Conservation (phyloP, 805 yeast genomes). For the Pichia thaimueangensis region DNA sequence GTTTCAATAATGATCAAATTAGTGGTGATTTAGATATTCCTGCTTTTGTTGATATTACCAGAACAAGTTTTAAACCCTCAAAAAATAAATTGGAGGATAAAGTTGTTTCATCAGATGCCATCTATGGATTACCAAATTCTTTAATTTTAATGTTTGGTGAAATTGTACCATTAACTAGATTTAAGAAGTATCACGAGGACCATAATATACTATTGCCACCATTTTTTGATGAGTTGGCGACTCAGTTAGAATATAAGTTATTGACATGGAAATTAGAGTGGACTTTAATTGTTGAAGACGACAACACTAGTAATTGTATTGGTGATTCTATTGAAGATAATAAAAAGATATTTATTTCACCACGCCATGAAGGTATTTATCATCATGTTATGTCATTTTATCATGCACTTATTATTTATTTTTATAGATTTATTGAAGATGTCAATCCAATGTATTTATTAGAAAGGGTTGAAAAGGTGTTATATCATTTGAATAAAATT, state of each 20-base stretch:
- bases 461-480: constrained; percentile 51
- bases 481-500: constrained; percentile 57
- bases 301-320: constrained; percentile 8
- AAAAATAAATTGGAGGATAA: constrained; percentile 45
- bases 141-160: constrained; percentile 66
- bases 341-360: constrained; percentile 34
- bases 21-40: constrained; percentile 24
- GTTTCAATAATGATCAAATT: constrained; percentile 5
- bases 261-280: constrained; percentile 71
- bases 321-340: constrained; percentile 9
- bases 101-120: constrained; percentile 66
- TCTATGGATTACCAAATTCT: constrained; percentile 82
- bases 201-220: constrained; percentile 28
- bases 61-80: constrained; percentile 34
- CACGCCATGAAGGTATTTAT: constrained; percentile 64
- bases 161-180: constrained; percentile 59
- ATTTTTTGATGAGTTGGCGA: constrained; percentile 29
- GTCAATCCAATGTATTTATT: constrained; percentile 54
- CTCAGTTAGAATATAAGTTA: constrained; percentile 44
- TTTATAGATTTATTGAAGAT: constrained; percentile 55
- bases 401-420: constrained; percentile 65
- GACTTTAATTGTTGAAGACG: constrained; percentile 40
- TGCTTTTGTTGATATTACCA: constrained; percentile 38
- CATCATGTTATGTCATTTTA: constrained; percentile 80
- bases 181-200: constrained; percentile 48